Evolutionary conservation across 2,329 filamentous ascomycete species (phyloP), one percentile per base, ranked within the genome.

Genomic region (Myriosclerotinia duriaeana): DNA sequence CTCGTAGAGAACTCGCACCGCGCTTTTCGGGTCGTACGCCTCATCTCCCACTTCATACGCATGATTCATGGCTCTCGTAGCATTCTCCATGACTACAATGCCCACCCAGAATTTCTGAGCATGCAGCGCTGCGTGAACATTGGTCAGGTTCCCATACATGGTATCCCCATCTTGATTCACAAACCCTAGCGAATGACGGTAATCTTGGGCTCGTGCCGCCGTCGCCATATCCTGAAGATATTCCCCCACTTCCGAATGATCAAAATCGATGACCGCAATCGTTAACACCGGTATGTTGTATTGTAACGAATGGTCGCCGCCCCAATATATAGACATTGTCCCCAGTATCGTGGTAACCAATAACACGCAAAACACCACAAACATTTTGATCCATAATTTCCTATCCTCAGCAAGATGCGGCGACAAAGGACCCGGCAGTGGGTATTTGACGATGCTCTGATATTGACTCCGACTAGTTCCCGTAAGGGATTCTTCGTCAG

Each of bases 251-350:
- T 68, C 69, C 6, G 64, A 68, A 30, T 66, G 58, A 44, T 71
- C 70, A 50, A 71, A 71, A 63, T 71, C 68, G 36, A 71, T 69
- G 3, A 71, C 64, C 2, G 70, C 66, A 15, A 70, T 63, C 2
- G 69, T 70, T 17, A 70, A 69, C 5, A 69, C 66, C 3, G 66
- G 67, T 20, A 71, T 30, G 20, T 69, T 71, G 52, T 64, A 68
- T 22, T 68, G 66, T 2, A 71, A 42, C 2, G 63, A 66, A 46
- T 70, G 66, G 26, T 70, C 70, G 5, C 64, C 70, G 14, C 67
- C 67, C 70, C 70, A 71, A 46, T 71, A 70, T 20, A 71, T 64
- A 2, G 68, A 70, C 38, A 71, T 55, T 7, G 69, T 69, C 3
- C 70, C 70, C 63, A 70, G 59, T 20, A 71, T 64, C 11, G 68